These are phyloP conservation scores for Cyberlindnera veronae DNA, from an alignment of 805 yeast species.

Conservation along the genomic window DNA sequence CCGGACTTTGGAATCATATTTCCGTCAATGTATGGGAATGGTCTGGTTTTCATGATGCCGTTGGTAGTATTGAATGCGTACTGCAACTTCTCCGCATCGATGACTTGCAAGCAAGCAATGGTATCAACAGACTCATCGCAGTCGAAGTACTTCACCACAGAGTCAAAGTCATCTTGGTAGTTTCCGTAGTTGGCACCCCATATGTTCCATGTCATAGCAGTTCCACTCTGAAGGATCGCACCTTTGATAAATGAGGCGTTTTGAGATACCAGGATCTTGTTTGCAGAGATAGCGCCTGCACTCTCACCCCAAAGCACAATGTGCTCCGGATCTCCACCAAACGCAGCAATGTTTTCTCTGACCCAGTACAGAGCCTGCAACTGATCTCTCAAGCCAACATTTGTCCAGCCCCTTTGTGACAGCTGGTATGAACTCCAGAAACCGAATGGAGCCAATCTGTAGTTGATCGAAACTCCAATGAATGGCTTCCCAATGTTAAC, in stretches of 20 bases:
- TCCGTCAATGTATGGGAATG: conserved; percentile 17
- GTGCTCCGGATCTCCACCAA: conserved; percentile 35
- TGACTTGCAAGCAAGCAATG: conserved; percentile 14
- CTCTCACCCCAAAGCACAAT: conserved; percentile 37
- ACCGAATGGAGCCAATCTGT: conserved; percentile 36
- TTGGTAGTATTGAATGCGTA: conserved; percentile 15
- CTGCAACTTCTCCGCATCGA: conserved; percentile 8
- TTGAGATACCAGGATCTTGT: conserved; percentile 12
- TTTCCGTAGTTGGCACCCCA: conserved; percentile 5
- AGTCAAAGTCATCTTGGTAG: conserved; percentile 6
- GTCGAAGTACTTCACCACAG: conserved; percentile 9
- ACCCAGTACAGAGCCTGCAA: conserved; percentile 35
- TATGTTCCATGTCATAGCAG: conserved; percentile 6
- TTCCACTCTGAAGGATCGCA: conserved; percentile 20
- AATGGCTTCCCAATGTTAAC: conserved; percentile 23
- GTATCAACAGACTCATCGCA: conserved; percentile 12
- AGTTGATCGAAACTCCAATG: conserved; percentile 36
- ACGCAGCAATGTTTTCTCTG: conserved; percentile 29
- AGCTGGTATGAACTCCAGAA: conserved; percentile 29
- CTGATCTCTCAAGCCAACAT: conserved; percentile 36
- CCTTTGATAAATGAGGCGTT: conserved; percentile 15
- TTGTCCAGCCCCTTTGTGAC: conserved; percentile 25
- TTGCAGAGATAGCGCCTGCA: conserved; percentile 33
- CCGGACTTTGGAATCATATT: conserved; percentile 17
- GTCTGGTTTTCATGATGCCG: conserved; percentile 3